Evolutionary conservation across 805 yeast genomes (phyloP).

Genomic region (Lachancea quebecensis): DNA sequence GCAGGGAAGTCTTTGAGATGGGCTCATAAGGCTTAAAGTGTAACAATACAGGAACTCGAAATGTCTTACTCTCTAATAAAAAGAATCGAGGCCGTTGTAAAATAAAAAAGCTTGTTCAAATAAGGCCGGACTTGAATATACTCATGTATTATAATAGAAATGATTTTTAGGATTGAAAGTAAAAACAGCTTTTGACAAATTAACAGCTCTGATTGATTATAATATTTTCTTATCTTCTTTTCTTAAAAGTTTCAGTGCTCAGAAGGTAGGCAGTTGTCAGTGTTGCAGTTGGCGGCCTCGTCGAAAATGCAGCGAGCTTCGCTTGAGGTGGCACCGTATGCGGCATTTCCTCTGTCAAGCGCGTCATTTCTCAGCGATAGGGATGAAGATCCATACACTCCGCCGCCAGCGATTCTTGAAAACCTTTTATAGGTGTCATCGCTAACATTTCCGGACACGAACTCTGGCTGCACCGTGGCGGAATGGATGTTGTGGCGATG

Average conservation of each 20-base stretch:
- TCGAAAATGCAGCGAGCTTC: constrained; percentile 43
- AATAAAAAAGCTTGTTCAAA: neutral
- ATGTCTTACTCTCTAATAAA: neutral
- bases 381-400: constrained; percentile 13
- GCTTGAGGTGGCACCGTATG: constrained; percentile 31
- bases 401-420: constrained; percentile 31
- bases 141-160: too few species aligned
- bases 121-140: neutral
- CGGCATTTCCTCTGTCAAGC: constrained; percentile 16
- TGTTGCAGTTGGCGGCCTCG: constrained; percentile 45
- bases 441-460: constrained; percentile 35
- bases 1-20: constrained; percentile 6
- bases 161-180: too few species aligned
- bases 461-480: constrained; percentile 96
- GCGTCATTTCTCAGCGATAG: constrained; percentile 7
- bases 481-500: constrained; percentile 84
- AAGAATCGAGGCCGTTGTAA: neutral
- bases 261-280: constrained; percentile 36
- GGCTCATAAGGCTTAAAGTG: constrained; percentile 1
- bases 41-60: neutral
- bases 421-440: constrained; percentile 31
- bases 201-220: too few species aligned
- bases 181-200: too few species aligned
- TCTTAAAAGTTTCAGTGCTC: neutral
- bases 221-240: neutral